These are phyloP conservation scores for Backusella macrospora DNA, from an alignment of 192 early-diverging fungal genomes.

Conservation along the genomic window DNA sequence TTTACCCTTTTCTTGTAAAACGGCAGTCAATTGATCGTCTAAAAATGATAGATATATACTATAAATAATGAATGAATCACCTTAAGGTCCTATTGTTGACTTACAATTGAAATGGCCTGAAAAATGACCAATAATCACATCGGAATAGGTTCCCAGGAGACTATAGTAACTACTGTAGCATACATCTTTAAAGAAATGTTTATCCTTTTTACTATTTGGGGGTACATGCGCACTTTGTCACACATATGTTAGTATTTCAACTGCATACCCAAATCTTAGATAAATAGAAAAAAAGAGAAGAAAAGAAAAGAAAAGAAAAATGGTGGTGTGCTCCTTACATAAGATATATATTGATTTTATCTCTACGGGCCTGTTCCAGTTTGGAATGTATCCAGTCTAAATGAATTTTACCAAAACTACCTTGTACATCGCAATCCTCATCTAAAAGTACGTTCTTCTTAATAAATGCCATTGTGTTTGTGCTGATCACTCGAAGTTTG, in stretches of 20 bases:
- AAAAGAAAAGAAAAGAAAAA: background rate
- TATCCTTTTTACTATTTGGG: constrained; percentile 30
- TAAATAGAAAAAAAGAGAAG: too few relatives aligned
- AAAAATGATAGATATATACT: background rate
- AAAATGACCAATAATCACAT: constrained; percentile 41
- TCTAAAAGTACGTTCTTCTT: constrained; percentile 28
- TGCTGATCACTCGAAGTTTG: constrained; percentile 23
- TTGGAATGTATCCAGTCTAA: constrained; percentile 33
- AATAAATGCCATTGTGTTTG: constrained; percentile 46
- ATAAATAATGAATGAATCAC: background rate
- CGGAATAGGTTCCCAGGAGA: constrained; percentile 39
- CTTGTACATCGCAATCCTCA: constrained; percentile 28
- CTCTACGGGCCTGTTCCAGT: constrained; percentile 15
- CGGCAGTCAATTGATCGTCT: constrained; percentile 33
- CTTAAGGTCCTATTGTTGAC: background rate
- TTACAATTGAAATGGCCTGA: constrained; percentile 44
- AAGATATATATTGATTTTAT: constrained; percentile 24
- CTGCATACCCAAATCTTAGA: background rate
- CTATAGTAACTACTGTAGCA: constrained; percentile 35
- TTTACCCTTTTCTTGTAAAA: constrained; percentile 13
- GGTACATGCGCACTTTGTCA: constrained; percentile 32
- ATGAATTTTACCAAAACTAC: constrained; percentile 28
- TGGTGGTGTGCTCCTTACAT: constrained; percentile 8
- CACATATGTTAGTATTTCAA: constrained; percentile 13
- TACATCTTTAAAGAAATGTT: constrained; percentile 8